Evolutionary conservation across 192 early-diverging fungal genomes (phyloP).

Genomic region (Haplosporangium gracile): DNA sequence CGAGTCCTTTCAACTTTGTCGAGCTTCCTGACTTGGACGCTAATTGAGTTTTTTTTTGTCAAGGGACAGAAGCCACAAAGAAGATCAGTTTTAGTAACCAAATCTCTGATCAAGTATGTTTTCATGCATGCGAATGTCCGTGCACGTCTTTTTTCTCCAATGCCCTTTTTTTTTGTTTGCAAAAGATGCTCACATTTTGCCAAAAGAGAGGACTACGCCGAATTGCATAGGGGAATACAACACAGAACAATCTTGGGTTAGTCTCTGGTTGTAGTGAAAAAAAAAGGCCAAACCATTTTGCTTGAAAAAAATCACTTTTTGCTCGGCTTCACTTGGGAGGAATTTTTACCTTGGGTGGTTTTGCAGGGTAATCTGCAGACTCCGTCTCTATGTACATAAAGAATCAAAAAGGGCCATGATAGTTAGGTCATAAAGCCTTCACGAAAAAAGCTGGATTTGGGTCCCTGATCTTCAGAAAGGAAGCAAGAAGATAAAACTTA

Average conservation of each 20-base stretch:
- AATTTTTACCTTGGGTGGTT: slow-evolving; percentile 35
- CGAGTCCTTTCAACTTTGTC: slow-evolving; percentile 40
- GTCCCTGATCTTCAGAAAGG: background rate
- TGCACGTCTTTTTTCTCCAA: background rate
- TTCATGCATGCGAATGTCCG: background rate
- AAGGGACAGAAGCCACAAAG: background rate
- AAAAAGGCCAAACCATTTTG: background rate
- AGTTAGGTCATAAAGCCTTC: background rate
- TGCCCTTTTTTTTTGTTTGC: background rate
- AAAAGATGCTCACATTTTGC: slow-evolving; percentile 37
- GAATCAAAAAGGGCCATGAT: background rate
- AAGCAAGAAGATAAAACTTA: slow-evolving; percentile 2
- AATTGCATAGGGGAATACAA: background rate
- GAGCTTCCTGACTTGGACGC: slow-evolving; percentile 42
- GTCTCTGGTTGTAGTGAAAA: background rate
- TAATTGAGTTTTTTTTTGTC: background rate
- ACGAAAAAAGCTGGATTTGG: background rate
- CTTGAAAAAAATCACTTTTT: background rate
- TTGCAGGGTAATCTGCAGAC: slow-evolving; percentile 24
- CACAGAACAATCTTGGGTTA: slow-evolving; percentile 11
- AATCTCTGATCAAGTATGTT: background rate
- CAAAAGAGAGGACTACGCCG: slow-evolving; percentile 29
- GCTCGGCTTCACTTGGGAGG: background rate
- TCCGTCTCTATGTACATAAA: slow-evolving; percentile 5
- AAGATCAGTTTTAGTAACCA: background rate